Base-by-base conservation (phyloP, 1,284 basidiomycete species). In the Cutaneotrichosporon cutaneum region DNA sequence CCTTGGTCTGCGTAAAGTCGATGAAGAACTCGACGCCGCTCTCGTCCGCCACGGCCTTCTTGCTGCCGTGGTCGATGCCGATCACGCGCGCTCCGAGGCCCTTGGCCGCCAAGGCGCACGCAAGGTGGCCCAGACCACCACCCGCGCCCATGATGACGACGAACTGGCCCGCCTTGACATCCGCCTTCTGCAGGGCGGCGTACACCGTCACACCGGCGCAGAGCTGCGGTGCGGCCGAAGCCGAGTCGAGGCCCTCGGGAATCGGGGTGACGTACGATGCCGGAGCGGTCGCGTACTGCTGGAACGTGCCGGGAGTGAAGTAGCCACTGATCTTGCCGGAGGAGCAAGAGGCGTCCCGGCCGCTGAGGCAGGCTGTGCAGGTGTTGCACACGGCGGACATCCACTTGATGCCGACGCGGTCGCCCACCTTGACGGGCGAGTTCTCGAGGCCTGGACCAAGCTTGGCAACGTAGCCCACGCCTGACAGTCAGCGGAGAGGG, bases 11-110 rank as follows among this genome's bases (percentile, higher is more conserved):
- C 65, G 82, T 85, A 81, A 90, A 92, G 80, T 94, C 90, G 68
- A 94, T 84, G 84, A 88, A 93, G 55, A 82, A 82, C 69, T 90
- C 88, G 0, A 89, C 89, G 51, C 91, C 91, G 54, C 90, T 86
- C 24, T 82, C 78, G 61, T 82, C 70, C 73, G 85, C 86, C 13
- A 94, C 82, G 54, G 85, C 81, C 70, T 84, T 82, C 82, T 94
- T 63, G 51, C 54, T 57, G 9, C 62, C 62, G 58, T 63, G 62
- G 58, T 63, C 62, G 62, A 63, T 60, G 8, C 62, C 62, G 47
- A 63, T 63, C 18, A 63, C 62, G 13, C 62, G 58, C 7, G 32
- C 51, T 21, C 62, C 62, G 3, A 63, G 14, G 3, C 62, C 62
- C 35, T 58, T 56, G 35, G 62, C 36, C 1, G 62, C 62, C 22